Percentiles rank a stretch among this genome's conserved stretches.
phyloP scores from a whole-genome alignment of 306 rosid species.

The Casuarina equisetifolia region DNA sequence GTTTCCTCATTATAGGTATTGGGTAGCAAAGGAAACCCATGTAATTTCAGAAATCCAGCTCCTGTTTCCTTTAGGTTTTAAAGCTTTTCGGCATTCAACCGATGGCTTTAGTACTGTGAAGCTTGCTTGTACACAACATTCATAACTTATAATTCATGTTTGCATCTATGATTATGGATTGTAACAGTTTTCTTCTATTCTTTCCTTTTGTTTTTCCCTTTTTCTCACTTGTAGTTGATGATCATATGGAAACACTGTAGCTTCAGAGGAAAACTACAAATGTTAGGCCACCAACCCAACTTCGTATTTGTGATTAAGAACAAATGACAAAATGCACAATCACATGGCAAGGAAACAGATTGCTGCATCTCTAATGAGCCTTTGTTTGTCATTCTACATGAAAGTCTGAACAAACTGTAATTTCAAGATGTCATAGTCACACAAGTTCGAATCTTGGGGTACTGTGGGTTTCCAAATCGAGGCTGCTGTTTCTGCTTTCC shows the following conservation, averaged over 20 bases:
- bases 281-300: conserved; percentile 41
- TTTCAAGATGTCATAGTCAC: too few species aligned
- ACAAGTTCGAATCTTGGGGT: background rate
- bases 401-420: too few species aligned
- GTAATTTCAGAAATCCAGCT: conserved; percentile 7
- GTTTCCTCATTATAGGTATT: background rate
- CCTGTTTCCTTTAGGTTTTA: background rate
- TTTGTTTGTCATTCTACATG: too few species aligned
- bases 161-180: conserved; percentile 6
- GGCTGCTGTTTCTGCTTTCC: too few species aligned
- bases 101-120: background rate
- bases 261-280: background rate
- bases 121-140: conserved; percentile 23
- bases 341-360: background rate
- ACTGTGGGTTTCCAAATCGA: background rate
- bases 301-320: conserved; percentile 25
- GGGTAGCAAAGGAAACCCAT: conserved; percentile 13
- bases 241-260: background rate
- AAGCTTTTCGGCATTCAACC: background rate
- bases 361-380: background rate
- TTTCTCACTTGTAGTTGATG: background rate
- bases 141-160: conserved; percentile 13
- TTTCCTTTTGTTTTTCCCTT: background rate
- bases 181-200: background rate
- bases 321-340: conserved; percentile 17